Conservation (phyloP, 345 rosid genomes). For the Leavenworthia alabamica region DNA sequence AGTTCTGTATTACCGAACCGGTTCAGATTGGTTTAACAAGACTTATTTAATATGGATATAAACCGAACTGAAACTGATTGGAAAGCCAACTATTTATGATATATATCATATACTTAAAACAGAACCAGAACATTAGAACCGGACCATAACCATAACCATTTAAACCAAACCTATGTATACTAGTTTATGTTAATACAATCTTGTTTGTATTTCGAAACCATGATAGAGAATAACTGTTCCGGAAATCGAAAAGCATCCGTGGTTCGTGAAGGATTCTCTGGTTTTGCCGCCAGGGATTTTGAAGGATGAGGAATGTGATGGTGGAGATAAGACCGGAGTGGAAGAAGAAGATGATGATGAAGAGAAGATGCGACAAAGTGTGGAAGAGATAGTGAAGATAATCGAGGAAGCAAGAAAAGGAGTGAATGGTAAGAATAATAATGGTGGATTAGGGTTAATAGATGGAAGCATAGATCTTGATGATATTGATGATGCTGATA, state of each 20-base stretch:
- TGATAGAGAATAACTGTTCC: constrained; percentile 59
- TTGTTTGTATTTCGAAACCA: background rate
- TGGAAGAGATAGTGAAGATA: constrained; percentile 55
- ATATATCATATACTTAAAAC: background rate
- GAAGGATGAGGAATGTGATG: constrained; percentile 29
- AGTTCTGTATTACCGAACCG: background rate
- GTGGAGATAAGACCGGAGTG: background rate
- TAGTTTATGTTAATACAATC: background rate
- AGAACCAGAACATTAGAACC: background rate
- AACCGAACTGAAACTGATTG: background rate
- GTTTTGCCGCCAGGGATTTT: constrained; percentile 28
- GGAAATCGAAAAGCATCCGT: constrained; percentile 58
- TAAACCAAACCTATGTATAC: too few relatives aligned
- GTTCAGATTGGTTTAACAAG: background rate
- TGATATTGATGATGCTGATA: constrained; percentile 61
- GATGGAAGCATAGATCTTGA: constrained; percentile 72
- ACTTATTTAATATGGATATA: background rate
- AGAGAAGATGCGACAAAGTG: constrained; percentile 44
- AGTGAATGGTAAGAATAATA: constrained; percentile 33
- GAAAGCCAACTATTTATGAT: background rate
- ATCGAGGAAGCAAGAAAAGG: constrained; percentile 68
- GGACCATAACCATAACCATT: too few relatives aligned
- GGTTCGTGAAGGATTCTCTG: constrained; percentile 52
- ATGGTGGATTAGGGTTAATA: constrained; percentile 35
- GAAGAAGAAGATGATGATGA: constrained; percentile 9